Evolutionary conservation across 129 eudicot genomes (phyloP).

Genomic region (Artemisia annua): DNA sequence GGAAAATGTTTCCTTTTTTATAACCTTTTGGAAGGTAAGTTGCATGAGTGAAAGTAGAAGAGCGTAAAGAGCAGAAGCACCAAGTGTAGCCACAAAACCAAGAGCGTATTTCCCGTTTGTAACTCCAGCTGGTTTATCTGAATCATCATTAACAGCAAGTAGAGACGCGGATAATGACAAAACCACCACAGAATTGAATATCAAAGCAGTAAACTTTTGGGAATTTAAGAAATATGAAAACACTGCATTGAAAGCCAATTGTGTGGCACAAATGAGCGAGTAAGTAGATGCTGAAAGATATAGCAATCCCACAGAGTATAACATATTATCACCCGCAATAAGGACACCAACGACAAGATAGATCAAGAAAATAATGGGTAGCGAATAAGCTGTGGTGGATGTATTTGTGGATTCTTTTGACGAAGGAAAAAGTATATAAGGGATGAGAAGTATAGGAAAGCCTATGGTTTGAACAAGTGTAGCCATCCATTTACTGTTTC

Average conservation of each 20-base stretch:
- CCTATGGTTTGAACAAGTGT: constrained; percentile 87
- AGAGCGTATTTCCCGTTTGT: constrained; percentile 46
- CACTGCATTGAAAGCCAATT: constrained; percentile 78
- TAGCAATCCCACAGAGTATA: constrained; percentile 69
- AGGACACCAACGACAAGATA: constrained; percentile 55
- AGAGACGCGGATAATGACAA: constrained; percentile 77
- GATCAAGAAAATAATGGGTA: constrained; percentile 25
- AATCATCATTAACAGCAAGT: constrained; percentile 70
- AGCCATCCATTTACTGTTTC: constrained; percentile 85
- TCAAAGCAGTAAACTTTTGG: constrained; percentile 73
- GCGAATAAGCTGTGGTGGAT: constrained; percentile 19
- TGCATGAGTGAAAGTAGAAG: constrained; percentile 83
- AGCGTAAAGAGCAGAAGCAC: constrained; percentile 78
- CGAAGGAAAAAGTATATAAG: constrained; percentile 53
- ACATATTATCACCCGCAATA: constrained; percentile 84
- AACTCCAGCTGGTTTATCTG: constrained; percentile 63
- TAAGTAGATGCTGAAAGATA: constrained; percentile 93
- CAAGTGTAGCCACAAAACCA: constrained; percentile 60
- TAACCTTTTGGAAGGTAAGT: constrained; percentile 56
- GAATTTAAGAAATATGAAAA: constrained; percentile 75
- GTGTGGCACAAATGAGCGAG: constrained; percentile 87
- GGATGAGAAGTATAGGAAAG: constrained; percentile 77
- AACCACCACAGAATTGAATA: constrained; percentile 72
- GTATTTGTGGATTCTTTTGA: constrained; percentile 29
- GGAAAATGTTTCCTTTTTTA: constrained; percentile 70